Base-by-base conservation (phyloP, 352 stramenopile species). In the Pythium chondricola region DNA sequence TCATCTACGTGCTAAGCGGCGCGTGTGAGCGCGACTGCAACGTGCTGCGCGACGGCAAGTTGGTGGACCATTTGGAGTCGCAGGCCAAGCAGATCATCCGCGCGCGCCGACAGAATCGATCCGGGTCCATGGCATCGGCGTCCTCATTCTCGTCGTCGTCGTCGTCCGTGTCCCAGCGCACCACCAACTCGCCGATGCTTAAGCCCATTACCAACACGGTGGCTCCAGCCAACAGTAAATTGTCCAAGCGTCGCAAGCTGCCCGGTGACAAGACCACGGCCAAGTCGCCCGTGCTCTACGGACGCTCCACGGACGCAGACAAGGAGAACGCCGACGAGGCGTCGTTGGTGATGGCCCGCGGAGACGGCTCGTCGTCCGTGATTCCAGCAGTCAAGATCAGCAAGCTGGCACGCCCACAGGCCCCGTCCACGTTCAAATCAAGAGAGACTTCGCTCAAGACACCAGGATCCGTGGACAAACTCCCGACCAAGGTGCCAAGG, bases 11-110 rank as follows among this genome's bases (percentile, higher is more conserved):
- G 30, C 67, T 89, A 17, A 87, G 74, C 52, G 54, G 44, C 47
- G 78, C 78, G 18, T 89, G 78, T 40, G 63, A 66, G 43, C 46
- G 59, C 21, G 75, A 89, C 60, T 30, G 39, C 21, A 86, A 86
- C 25, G 71, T 87, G 52, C 69, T 89, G 14, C 81, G 83, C 48
- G 78, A 89, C 51, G 52, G 57, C 22, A 61, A 71, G 52, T 67
- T 89, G 17, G 75, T 89, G 52, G 78, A 89, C 56, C 44, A 49
- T 25, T 50, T 89, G 27, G 78, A 89, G 59, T 58, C 56, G 9
- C 60, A 67, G 27, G 78, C 74, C 16, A 72, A 70, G 36, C 52
- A 71, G 52, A 86, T 89, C 22, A 56, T 79, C 43, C 62, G 62
- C 9, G 45, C 68, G 14, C 71, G 65, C 22, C 52, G 49, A 25